A percentile compares a stretch with the other conserved stretches of the same genome.
Conservation (phyloP, 1,284 basidiomycete species). For the Sporisorium scitamineum region DNA sequence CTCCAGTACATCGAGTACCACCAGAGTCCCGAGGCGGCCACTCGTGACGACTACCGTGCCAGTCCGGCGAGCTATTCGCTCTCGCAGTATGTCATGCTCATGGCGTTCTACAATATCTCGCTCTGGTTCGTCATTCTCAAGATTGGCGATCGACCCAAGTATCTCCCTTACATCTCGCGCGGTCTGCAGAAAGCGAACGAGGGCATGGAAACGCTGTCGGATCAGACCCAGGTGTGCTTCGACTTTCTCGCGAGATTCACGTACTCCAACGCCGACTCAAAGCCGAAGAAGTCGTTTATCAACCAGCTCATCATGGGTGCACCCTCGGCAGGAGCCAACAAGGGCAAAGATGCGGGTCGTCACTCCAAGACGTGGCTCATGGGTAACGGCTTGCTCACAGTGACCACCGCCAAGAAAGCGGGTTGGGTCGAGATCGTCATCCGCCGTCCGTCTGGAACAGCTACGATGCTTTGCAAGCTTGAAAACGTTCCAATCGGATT, state of each 20-base stretch:
- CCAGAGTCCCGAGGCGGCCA: constrained; percentile 60
- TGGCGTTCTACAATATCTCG: constrained; percentile 93
- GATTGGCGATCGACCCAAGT: constrained; percentile 83
- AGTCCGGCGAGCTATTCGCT: constrained; percentile 78
- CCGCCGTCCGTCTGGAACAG: constrained; percentile 88
- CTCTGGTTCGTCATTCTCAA: constrained; percentile 93
- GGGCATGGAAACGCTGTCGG: constrained; percentile 80
- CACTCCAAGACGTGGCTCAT: constrained; percentile 83
- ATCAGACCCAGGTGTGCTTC: constrained; percentile 94
- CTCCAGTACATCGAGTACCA: constrained; percentile 89
- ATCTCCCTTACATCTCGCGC: constrained; percentile 87
- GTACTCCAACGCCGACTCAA: constrained; percentile 91
- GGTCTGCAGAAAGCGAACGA: constrained; percentile 90
- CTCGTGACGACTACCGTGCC: constrained; percentile 61
- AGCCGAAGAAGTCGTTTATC: constrained; percentile 84
- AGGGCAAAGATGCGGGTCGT: constrained; percentile 57
- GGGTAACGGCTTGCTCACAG: constrained; percentile 87
- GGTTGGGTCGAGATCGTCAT: constrained; percentile 93
- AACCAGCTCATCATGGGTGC: constrained; percentile 74
- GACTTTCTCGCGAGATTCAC: constrained; percentile 97
- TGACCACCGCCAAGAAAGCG: constrained; percentile 78
- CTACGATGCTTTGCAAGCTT: constrained; percentile 83
- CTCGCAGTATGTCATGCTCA: constrained; percentile 92
- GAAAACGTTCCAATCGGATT: constrained; percentile 78
- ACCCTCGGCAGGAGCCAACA: constrained; percentile 52